phyloP scores from a whole-genome alignment of 495 filamentous ascomycete species.

The Ascodesmis nigricans region DNA sequence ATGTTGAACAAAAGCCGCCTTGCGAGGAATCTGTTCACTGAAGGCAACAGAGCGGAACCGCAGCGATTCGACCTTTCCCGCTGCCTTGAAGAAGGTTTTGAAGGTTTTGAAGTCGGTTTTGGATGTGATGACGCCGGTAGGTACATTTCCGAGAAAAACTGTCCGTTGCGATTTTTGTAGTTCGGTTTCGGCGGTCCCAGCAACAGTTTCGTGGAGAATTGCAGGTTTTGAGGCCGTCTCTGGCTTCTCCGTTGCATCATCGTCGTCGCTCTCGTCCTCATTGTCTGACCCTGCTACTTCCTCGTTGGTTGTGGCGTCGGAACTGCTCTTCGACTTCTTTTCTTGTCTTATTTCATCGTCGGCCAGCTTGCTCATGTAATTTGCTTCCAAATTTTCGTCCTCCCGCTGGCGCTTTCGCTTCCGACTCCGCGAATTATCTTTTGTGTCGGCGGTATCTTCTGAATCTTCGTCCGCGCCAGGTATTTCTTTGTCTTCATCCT shows the following conservation, averaged over 20 bases:
- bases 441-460: slow-evolving; percentile 20
- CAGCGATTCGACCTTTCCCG: slow-evolving; percentile 63
- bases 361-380: slow-evolving; percentile 57
- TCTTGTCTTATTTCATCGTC: slow-evolving; percentile 29
- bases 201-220: slow-evolving; percentile 33
- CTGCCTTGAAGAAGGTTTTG: slow-evolving; percentile 26
- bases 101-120: slow-evolving; percentile 29
- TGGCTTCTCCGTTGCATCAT: slow-evolving; percentile 22
- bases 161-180: slow-evolving; percentile 74
- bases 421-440: slow-evolving; percentile 28
- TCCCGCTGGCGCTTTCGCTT: slow-evolving; percentile 57
- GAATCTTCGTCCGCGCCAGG: slow-evolving; percentile 24
- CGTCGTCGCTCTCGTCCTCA: slow-evolving; percentile 17
- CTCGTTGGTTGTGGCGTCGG: slow-evolving; percentile 26
- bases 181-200: slow-evolving; percentile 30
- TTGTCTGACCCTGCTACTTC: slow-evolving; percentile 24
- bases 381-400: slow-evolving; percentile 56
- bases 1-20: slow-evolving; percentile 77
- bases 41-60: slow-evolving; percentile 88
- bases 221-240: slow-evolving; percentile 5
- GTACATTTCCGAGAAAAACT: slow-evolving; percentile 84
- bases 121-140: slow-evolving; percentile 55
- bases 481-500: slow-evolving; percentile 21
- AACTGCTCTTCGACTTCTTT: slow-evolving; percentile 28
- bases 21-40: slow-evolving; percentile 57